Conservation (phyloP, 768 basidiomycete species). For the Tulasnella sp. region DNA sequence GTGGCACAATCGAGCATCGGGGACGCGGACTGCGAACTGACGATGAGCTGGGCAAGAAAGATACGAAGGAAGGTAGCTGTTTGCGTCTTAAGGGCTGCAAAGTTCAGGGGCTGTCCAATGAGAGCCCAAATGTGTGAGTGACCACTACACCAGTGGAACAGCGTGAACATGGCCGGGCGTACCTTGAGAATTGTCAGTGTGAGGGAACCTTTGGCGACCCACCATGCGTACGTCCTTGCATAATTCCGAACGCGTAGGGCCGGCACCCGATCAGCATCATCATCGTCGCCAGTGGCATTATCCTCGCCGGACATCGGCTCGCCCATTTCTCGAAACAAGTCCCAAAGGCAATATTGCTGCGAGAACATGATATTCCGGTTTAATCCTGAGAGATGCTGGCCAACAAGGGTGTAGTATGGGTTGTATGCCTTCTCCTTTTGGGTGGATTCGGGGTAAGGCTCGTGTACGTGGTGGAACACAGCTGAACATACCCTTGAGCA, state of each 20-base stretch:
- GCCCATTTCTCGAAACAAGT: conserved; percentile 86
- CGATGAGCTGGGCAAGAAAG: conserved; percentile 56
- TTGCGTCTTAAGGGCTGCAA: conserved; percentile 56
- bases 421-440: conserved; percentile 82
- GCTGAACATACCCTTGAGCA: conserved; percentile 63
- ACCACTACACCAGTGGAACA: too few relatives aligned
- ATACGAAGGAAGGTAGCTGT: conserved; percentile 58
- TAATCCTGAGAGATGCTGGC: conserved; percentile 50
- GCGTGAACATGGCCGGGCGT: too few relatives aligned
- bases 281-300: conserved; percentile 41
- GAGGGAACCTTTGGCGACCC: conserved; percentile 75
- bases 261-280: conserved; percentile 35
- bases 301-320: conserved; percentile 72
- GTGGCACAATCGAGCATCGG: conserved; percentile 40
- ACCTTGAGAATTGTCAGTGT: conserved; percentile 79
- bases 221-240: conserved; percentile 85
- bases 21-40: conserved; percentile 62
- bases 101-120: conserved; percentile 91
- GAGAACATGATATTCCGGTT: conserved; percentile 87
- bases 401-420: conserved; percentile 87
- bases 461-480: not conserved
- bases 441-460: not conserved
- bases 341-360: conserved; percentile 92
- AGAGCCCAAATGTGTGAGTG: too few relatives aligned
- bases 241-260: conserved; percentile 54